Evolutionary conservation across 2,329 filamentous ascomycete species (phyloP).

Genomic region (Pseudogymnoascus destructans): DNA sequence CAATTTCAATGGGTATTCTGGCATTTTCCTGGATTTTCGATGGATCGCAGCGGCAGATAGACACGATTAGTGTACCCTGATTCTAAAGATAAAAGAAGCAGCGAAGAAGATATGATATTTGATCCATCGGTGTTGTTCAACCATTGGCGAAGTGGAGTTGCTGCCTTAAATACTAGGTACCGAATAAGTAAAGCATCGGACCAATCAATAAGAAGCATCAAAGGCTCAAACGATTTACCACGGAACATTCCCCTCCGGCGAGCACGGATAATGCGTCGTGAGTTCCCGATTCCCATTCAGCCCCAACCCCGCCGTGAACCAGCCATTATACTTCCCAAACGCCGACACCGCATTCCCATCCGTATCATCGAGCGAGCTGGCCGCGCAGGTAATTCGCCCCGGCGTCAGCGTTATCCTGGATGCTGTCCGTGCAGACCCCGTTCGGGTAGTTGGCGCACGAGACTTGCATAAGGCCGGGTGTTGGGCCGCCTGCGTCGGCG

Average conservation of each 20-base stretch:
- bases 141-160: neutral
- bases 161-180: neutral
- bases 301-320: conserved; percentile 25
- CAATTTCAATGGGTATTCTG: neutral
- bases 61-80: neutral
- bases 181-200: neutral
- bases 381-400: conserved; percentile 24
- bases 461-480: conserved; percentile 28
- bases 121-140: neutral
- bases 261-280: conserved; percentile 23
- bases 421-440: conserved; percentile 25
- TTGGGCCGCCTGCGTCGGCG: conserved; percentile 25
- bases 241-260: conserved; percentile 18
- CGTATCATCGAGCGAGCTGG: conserved; percentile 20
- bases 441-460: conserved; percentile 27
- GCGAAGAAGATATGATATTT: neutral
- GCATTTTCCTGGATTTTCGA: neutral
- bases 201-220: neutral
- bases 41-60: neutral
- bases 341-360: conserved; percentile 26
- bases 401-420: conserved; percentile 28
- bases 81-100: neutral
- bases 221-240: neutral
- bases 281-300: conserved; percentile 25
- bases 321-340: conserved; percentile 28